Evolutionary conservation across 140 eudicot species (phyloP).

Genomic region (Erigeron philadelphicus): DNA sequence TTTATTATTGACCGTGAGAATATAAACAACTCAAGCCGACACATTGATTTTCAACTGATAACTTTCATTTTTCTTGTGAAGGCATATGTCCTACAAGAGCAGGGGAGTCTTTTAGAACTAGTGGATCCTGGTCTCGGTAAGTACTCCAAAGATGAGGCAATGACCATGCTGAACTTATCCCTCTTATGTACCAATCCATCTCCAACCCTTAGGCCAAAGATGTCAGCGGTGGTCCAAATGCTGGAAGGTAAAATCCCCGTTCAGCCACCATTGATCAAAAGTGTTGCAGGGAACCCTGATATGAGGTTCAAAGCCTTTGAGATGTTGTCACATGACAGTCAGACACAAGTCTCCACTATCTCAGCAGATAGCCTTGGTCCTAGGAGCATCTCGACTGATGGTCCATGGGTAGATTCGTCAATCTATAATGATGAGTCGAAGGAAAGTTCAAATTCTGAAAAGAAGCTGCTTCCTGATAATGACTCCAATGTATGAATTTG

Average conservation of each 20-base stretch:
- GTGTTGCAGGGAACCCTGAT: slow-evolving; percentile 28
- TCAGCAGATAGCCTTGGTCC: slow-evolving; percentile 37
- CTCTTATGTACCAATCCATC: slow-evolving; percentile 63
- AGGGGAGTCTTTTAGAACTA: slow-evolving; percentile 54
- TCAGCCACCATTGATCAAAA: slow-evolving; percentile 38
- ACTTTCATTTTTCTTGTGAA: slow-evolving; percentile 9
- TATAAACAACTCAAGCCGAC: background rate
- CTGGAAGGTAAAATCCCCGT: slow-evolving; percentile 49
- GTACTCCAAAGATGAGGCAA: slow-evolving; percentile 45
- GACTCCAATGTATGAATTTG: slow-evolving; percentile 10
- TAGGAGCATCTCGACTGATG: slow-evolving; percentile 34
- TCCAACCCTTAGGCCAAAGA: slow-evolving; percentile 62
- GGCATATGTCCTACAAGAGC: slow-evolving; percentile 61
- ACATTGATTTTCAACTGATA: background rate
- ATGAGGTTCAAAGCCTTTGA: slow-evolving; percentile 50
- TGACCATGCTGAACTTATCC: slow-evolving; percentile 47
- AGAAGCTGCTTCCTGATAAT: slow-evolving; percentile 37
- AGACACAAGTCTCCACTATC: slow-evolving; percentile 31
- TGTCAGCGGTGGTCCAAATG: slow-evolving; percentile 66
- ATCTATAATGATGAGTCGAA: slow-evolving; percentile 21
- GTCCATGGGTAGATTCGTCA: slow-evolving; percentile 45
- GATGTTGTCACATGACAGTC: slow-evolving; percentile 39
- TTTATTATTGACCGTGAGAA: background rate
- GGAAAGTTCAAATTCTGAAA: slow-evolving; percentile 13
- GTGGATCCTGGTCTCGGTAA: slow-evolving; percentile 54